Percentiles rank a stretch among this genome's conserved stretches.
phyloP scores from a whole-genome alignment of 176 grass and related monocot genomes.

The Zizania latifolia region DNA sequence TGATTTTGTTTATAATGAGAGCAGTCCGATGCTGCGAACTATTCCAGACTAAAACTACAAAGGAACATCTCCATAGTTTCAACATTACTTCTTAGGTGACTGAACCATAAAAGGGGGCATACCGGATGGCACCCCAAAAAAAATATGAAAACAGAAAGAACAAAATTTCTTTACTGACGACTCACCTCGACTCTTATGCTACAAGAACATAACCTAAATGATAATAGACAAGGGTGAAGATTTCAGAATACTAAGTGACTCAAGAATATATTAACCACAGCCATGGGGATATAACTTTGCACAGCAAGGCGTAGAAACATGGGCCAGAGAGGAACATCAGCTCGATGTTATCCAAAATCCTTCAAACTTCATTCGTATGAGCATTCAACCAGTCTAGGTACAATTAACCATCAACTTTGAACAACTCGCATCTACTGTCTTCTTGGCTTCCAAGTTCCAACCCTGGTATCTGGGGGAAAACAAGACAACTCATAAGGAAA shows the following conservation, averaged over 20 bases:
- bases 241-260: slow-evolving; percentile 15
- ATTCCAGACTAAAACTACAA: not conserved
- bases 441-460: slow-evolving; percentile 30
- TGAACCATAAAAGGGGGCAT: slow-evolving; percentile 10
- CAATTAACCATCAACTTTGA: slow-evolving; percentile 24
- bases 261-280: slow-evolving; percentile 42
- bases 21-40: not conserved
- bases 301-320: slow-evolving; percentile 16
- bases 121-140: not conserved
- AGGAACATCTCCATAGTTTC: slow-evolving; percentile 12
- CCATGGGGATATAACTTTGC: slow-evolving; percentile 38
- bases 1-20: not conserved
- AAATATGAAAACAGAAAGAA: slow-evolving; percentile 26
- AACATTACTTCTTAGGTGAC: slow-evolving; percentile 17
- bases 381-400: slow-evolving; percentile 34
- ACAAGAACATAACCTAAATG: slow-evolving; percentile 38
- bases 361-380: slow-evolving; percentile 22
- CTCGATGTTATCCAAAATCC: slow-evolving; percentile 38
- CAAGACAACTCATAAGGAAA: not conserved
- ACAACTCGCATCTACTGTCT: slow-evolving; percentile 19
- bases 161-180: slow-evolving; percentile 46
- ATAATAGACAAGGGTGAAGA: slow-evolving; percentile 21
- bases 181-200: slow-evolving; percentile 44
- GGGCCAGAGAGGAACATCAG: slow-evolving; percentile 37
- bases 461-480: not conserved